Evolutionary conservation across 139 green algal species (phyloP).

Genomic region (Bryopsis sp.): DNA sequence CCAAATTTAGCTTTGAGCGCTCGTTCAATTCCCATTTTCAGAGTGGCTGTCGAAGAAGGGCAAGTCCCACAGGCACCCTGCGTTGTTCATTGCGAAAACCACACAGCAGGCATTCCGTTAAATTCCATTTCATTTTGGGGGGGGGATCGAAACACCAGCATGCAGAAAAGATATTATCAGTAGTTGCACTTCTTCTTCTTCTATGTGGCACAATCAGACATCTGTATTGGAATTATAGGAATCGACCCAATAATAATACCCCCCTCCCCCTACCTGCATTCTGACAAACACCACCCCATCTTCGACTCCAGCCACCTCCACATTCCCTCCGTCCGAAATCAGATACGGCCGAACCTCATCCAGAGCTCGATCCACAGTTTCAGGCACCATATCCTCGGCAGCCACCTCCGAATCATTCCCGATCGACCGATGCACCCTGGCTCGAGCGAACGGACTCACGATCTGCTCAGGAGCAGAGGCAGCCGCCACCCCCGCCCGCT

Average conservation of each 20-base stretch:
- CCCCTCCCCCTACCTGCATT: conserved; percentile 37
- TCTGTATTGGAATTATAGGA: too few relatives aligned
- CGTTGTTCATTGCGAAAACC: conserved; percentile 32
- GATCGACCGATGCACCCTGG: conserved; percentile 52
- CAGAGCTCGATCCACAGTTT: conserved; percentile 50
- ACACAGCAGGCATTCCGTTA: neutral
- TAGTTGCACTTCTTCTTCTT: too few relatives aligned
- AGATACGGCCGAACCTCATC: conserved; percentile 89
- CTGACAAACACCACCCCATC: conserved; percentile 61
- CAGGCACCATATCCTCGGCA: conserved; percentile 31
- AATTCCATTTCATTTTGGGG: neutral
- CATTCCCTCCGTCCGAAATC: conserved; percentile 87
- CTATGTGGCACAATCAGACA: too few relatives aligned
- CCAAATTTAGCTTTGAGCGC: conserved; percentile 43
- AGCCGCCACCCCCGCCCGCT: neutral
- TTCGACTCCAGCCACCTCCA: conserved; percentile 72
- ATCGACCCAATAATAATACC: neutral
- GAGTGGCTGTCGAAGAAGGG: conserved; percentile 65
- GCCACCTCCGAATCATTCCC: conserved; percentile 26
- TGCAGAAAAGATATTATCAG: too few relatives aligned
- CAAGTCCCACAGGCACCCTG: conserved; percentile 81
- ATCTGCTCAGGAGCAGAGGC: conserved; percentile 17
- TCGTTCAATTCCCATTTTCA: conserved; percentile 92
- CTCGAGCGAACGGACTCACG: conserved; percentile 63
- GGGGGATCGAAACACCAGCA: neutral